Percentiles rank a stretch among this genome's conserved stretches.
Conservation (phyloP, 805 yeast genomes). For the Groenewaldozyma salmanticensis region DNA sequence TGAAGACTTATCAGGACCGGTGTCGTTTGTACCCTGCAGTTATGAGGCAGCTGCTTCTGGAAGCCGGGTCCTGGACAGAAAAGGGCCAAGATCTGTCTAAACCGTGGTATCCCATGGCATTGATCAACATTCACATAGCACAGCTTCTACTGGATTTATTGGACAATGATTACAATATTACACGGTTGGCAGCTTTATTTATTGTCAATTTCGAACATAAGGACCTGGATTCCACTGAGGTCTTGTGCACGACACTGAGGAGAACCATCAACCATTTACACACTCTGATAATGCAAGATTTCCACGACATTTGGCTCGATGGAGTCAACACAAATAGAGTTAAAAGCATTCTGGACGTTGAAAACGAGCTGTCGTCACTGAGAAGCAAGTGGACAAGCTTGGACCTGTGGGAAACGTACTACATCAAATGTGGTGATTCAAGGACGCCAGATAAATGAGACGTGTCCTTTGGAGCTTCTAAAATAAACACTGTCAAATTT, state of each 20-base stretch:
- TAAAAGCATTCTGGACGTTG: not conserved
- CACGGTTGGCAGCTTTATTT: not conserved
- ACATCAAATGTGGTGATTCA: too few species aligned
- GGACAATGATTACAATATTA: slow-evolving; percentile 8
- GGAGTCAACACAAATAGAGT: not conserved
- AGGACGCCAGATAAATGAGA: too few species aligned
- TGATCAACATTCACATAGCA: slow-evolving; percentile 26
- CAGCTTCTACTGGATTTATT: slow-evolving; percentile 9
- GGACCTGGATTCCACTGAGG: not conserved
- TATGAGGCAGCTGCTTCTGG: slow-evolving; percentile 12
- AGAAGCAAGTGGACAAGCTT: too few species aligned
- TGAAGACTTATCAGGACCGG: slow-evolving; percentile 16
- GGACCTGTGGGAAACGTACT: too few species aligned
- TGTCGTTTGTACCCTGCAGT: slow-evolving; percentile 13
- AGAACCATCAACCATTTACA: not conserved
- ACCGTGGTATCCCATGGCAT: slow-evolving; percentile 28
- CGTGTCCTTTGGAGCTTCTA: too few species aligned
- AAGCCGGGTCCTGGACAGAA: slow-evolving; percentile 19
- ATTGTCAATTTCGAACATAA: not conserved
- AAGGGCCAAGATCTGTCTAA: slow-evolving; percentile 5
- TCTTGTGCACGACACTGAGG: not conserved
- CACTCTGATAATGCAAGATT: too few species aligned
- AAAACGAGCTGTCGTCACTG: too few species aligned
- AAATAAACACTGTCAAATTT: too few species aligned
- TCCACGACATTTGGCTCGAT: not conserved